Evolutionary conservation across 208 protist genomes (phyloP).

Genomic region (Crithidia expoeki): DNA sequence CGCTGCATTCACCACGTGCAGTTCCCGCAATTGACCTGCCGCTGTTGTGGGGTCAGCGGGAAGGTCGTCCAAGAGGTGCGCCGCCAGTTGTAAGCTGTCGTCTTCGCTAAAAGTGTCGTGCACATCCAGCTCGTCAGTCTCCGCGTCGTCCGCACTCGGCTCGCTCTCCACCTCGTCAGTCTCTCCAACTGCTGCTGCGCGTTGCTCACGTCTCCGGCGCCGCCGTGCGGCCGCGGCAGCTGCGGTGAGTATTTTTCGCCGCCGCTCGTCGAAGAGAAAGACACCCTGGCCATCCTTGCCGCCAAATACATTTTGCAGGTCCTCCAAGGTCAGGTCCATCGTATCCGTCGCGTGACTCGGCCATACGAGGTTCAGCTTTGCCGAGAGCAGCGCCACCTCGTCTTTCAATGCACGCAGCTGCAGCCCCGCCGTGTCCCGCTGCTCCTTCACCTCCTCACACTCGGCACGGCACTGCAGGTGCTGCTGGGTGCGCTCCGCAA

Average conservation of each 20-base stretch:
- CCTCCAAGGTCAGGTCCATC: conserved; percentile 55
- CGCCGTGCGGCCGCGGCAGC: conserved; percentile 12
- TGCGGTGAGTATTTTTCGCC: conserved; percentile 2
- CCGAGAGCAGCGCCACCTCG: conserved; percentile 58
- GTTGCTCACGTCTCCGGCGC: background rate
- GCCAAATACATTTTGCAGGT: conserved; percentile 68
- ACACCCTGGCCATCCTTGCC: conserved; percentile 31
- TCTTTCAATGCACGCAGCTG: conserved; percentile 45
- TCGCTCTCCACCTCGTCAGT: conserved; percentile 2
- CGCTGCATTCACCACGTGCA: conserved; percentile 80
- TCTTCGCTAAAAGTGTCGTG: background rate
- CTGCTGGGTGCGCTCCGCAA: conserved; percentile 71
- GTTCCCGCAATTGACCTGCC: conserved; percentile 69
- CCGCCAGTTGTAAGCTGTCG: conserved; percentile 26
- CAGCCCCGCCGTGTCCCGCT: conserved; percentile 59
- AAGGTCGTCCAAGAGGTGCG: conserved; percentile 21
- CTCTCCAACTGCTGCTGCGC: background rate
- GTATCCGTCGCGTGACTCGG: conserved; percentile 77
- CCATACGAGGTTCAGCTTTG: conserved; percentile 87
- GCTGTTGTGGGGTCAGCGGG: conserved; percentile 39
- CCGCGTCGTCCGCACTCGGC: background rate
- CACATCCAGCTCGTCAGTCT: background rate
- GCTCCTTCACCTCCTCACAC: conserved; percentile 82
- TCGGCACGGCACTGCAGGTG: conserved; percentile 82
- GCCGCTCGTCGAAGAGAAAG: conserved; percentile 35